A percentile compares a stretch with the other conserved stretches of the same genome.
Conservation (phyloP, 345 rosid species). For the Toxicodendron radicans region DNA sequence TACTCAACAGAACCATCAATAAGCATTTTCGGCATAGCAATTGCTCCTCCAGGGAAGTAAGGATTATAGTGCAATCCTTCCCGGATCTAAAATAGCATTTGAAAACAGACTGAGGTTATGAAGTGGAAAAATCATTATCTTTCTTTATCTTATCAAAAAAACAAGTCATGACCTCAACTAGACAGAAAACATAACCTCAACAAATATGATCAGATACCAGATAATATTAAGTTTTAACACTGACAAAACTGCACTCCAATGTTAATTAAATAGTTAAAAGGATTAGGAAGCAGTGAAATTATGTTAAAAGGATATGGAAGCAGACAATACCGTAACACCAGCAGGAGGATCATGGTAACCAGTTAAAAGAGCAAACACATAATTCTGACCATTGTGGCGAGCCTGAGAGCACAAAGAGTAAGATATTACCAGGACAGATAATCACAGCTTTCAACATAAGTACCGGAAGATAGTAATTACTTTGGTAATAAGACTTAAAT, state of each 20-base stretch:
- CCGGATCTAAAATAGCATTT: slow-evolving; percentile 57
- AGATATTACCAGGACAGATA: slow-evolving; percentile 6
- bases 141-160: background rate
- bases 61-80: slow-evolving; percentile 97
- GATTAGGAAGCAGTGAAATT: background rate
- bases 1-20: slow-evolving; percentile 96
- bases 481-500: slow-evolving; percentile 97
- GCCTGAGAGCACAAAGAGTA: slow-evolving; percentile 55
- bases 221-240: no score
- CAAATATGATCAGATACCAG: no score
- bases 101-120: background rate
- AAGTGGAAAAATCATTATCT: background rate
- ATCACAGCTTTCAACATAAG: slow-evolving; percentile 10
- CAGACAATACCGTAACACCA: slow-evolving; percentile 67
- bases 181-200: background rate
- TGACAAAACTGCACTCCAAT: no score
- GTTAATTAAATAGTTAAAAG: no score
- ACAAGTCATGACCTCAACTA: background rate
- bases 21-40: slow-evolving; percentile 99
- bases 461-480: slow-evolving; percentile 38
- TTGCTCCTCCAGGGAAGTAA: slow-evolving; percentile 98
- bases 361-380: slow-evolving; percentile 92
- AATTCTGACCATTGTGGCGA: slow-evolving; percentile 98
- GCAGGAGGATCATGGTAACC: slow-evolving; percentile 99
- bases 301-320: background rate